Base-by-base conservation (phyloP, 2,329 filamentous ascomycete species). In the Orbilia quercus region DNA sequence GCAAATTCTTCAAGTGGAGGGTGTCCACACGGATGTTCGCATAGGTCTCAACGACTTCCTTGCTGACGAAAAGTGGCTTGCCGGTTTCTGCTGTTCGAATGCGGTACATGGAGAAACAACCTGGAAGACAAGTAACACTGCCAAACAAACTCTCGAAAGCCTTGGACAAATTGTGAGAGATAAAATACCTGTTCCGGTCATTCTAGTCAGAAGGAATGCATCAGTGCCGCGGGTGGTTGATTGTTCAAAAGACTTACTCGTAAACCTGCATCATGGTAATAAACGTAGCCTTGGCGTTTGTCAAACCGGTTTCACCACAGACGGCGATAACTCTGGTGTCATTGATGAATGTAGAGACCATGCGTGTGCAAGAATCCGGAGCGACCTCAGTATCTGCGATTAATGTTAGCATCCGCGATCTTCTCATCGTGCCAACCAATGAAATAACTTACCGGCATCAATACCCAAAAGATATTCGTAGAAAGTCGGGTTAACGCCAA, bases 191-290 rank as follows among this genome's bases (percentile, higher is more conserved):
- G 20, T n/a, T 38, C 44, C 28, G 42, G 14, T 57, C 9, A 51
- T 42, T 12, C 28, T 5, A 4, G 45, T 75, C 55, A 75, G 58
- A 28, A 57, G 23, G 28, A 31, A 63, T 57, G 20, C 28, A 40
- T 12, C 11, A 18, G 14, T 38, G 14, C 6, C 4, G 7, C 31
- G 18, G 4, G 28, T 31, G 9, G 22, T 3, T 42, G 18, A 31
- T 1, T 54, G 34, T n/a, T 20, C 23, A 14, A 60, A 67, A n/a
- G n/a, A 72, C 67, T 69, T 65, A 64, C 82, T 99, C 94, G 84
- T 98, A 99, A 34, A 99, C 94, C 82, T 99, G 95, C 80, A 99
- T 99, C 94, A 98, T 98, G 57, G 95, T 99, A 77, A 96, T 88
- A 79, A 96, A 92, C 0, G 94, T 97, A 5, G 90, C 86, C 81